A percentile compares a stretch with the other conserved stretches of the same genome.
Evolutionary conservation across 768 basidiomycete genomes (phyloP).

Genomic region (Obba rivulosa): DNA sequence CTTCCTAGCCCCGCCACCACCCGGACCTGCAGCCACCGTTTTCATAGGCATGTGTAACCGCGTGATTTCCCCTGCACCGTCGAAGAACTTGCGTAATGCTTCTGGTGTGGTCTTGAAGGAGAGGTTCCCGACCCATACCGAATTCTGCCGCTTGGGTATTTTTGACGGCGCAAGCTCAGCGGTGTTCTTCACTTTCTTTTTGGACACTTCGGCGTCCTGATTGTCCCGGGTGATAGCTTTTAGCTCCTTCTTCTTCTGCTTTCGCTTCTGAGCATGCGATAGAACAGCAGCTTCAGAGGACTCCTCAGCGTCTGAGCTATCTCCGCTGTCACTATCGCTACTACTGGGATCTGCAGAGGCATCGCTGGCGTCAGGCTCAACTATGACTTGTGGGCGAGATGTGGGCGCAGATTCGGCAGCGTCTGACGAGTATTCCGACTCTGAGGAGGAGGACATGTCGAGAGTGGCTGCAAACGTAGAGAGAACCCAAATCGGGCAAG

Average conservation of each 20-base stretch:
- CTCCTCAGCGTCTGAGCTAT: conserved; percentile 21
- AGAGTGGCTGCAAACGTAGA: neutral
- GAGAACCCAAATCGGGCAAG: neutral
- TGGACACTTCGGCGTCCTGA: conserved; percentile 14
- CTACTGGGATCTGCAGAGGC: neutral
- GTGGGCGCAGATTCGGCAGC: conserved; percentile 1
- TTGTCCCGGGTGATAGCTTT: conserved; percentile 9
- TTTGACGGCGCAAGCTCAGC: conserved; percentile 24
- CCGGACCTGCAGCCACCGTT: conserved; percentile 35
- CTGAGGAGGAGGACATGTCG: conserved; percentile 15
- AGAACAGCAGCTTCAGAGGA: conserved; percentile 39
- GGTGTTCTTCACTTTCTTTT: conserved; percentile 38
- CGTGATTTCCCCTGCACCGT: conserved; percentile 67
- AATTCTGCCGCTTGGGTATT: conserved; percentile 64
- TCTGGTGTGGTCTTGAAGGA: conserved; percentile 82
- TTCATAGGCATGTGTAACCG: conserved; percentile 86
- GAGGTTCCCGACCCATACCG: conserved; percentile 95
- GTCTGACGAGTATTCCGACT: conserved; percentile 9
- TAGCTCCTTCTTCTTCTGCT: conserved; percentile 49
- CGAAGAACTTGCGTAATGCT: conserved; percentile 66
- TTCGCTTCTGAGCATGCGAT: conserved; percentile 71
- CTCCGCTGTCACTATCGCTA: neutral
- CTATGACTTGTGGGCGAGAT: conserved; percentile 9
- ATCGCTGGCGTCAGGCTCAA: conserved; percentile 2
- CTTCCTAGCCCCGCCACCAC: conserved; percentile 34